Conservation (phyloP, 305 asterid species). For the Solanum chacoense region DNA sequence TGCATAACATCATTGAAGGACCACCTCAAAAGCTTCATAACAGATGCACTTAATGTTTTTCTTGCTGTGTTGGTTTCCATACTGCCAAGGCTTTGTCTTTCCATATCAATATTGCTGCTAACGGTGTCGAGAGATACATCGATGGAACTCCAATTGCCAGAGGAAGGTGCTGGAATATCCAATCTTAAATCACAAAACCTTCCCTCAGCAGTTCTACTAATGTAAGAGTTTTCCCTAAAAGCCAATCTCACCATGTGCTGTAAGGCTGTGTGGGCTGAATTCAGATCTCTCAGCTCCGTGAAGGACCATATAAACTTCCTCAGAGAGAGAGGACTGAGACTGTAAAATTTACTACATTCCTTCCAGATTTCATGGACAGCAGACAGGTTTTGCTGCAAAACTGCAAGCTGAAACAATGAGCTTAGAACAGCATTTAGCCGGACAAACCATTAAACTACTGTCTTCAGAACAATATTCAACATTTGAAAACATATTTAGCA, state of each 20-base stretch:
- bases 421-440: constrained; percentile 12
- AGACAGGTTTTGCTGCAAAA: constrained; percentile 49
- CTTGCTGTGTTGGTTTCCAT: constrained; percentile 18
- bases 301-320: constrained; percentile 66
- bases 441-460: background rate
- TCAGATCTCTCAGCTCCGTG: constrained; percentile 60
- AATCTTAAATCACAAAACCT: constrained; percentile 25
- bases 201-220: constrained; percentile 42
- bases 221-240: constrained; percentile 18
- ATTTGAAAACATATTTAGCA: background rate
- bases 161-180: constrained; percentile 60
- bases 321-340: constrained; percentile 44
- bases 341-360: constrained; percentile 44
- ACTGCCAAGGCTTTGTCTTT: constrained; percentile 7
- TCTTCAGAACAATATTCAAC: background rate
- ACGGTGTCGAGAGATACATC: constrained; percentile 4
- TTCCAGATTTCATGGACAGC: constrained; percentile 71
- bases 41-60: constrained; percentile 25
- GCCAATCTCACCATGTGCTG: constrained; percentile 57
- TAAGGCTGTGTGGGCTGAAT: constrained; percentile 58
- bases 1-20: constrained; percentile 60
- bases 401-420: constrained; percentile 75
- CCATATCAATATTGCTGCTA: constrained; percentile 11
- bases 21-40: constrained; percentile 44
- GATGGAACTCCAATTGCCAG: constrained; percentile 9